These are phyloP conservation scores for Solanum chilense DNA, from an alignment of 257 asterid species.

Conservation along the genomic window DNA sequence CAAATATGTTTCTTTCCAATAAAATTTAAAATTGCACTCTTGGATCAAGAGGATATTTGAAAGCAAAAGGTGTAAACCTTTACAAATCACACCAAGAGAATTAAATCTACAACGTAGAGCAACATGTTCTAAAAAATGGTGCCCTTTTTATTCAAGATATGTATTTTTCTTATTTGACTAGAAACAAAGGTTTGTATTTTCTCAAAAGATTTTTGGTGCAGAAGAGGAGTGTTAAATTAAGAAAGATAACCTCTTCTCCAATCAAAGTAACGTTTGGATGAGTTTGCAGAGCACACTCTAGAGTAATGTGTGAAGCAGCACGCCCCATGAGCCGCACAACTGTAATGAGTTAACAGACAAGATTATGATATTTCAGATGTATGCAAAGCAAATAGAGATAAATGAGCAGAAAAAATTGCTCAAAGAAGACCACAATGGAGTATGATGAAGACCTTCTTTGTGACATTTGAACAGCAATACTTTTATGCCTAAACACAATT, in stretches of 20 bases:
- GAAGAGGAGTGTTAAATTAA: neutral
- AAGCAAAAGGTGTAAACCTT: neutral
- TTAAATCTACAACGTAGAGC: neutral
- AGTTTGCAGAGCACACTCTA: constrained; percentile 97
- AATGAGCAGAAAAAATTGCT: neutral
- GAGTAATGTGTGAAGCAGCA: constrained; percentile 97
- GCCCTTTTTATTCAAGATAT: neutral
- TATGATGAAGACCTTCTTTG: neutral
- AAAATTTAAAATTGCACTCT: neutral
- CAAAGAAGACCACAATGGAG: neutral
- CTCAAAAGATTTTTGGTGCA: neutral
- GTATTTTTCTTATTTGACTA: neutral
- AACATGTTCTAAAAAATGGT: neutral
- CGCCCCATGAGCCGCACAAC: constrained; percentile 99
- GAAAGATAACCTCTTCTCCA: constrained; percentile 88
- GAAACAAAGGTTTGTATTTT: neutral
- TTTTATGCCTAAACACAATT: neutral
- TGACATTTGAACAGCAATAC: neutral
- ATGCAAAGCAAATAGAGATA: neutral
- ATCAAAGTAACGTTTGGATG: constrained; percentile 91
- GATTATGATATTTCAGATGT: neutral
- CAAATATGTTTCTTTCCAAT: neutral
- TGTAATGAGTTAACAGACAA: constrained; percentile 13
- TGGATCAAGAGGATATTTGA: neutral
- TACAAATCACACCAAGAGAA: neutral